Base-by-base conservation (phyloP, 2,329 filamentous ascomycete species). In the Emericellopsis atlantica region DNA sequence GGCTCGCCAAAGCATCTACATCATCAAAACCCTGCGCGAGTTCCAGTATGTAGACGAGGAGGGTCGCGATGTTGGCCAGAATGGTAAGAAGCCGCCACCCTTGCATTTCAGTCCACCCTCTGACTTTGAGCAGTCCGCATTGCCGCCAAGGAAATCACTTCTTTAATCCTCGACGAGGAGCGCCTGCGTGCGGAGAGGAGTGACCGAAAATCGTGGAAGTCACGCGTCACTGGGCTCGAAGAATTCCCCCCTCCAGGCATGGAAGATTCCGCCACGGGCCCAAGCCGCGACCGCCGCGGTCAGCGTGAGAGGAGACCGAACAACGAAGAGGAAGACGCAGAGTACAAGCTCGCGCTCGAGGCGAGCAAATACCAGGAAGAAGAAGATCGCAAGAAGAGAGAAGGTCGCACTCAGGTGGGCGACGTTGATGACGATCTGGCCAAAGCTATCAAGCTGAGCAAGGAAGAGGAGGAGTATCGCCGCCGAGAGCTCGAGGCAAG, bases 11-110 rank as follows among this genome's bases (percentile, higher is more conserved):
- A 96, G 95, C 59, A 81, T 95, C 49, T 98, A 95, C 64, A 92
- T 98, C 62, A 95, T 98, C 70, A 96, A 95, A 70, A 98, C 92
- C 24, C 65, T 98, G 59, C 83, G 92, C 57, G 92, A 98, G 62
- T 98, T 98, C 54, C 84, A 92, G 57, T 94, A 96, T 59, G 77
- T 94, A 40, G 92, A 98, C 50, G 92, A 98, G 55, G 92, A 98
- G 48, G 87, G 89, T 37, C 78, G 84, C 48, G 92, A 98, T 58
- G 92, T 98, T 39, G 92, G 92, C 42, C 87, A 95, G 56, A 96
- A 95, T 65, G 90, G 92, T 95, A 21, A 35, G 32, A 34, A 35
- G n/a, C n/a, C 32, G 32, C n/a, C 32, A 9, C n/a, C n/a, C 9
- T 29, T 6, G 26, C 12, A 69, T 51, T 79, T 63, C 14, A 18